phyloP scores from a whole-genome alignment of 768 basidiomycete species.

The Kwoniella pini region DNA sequence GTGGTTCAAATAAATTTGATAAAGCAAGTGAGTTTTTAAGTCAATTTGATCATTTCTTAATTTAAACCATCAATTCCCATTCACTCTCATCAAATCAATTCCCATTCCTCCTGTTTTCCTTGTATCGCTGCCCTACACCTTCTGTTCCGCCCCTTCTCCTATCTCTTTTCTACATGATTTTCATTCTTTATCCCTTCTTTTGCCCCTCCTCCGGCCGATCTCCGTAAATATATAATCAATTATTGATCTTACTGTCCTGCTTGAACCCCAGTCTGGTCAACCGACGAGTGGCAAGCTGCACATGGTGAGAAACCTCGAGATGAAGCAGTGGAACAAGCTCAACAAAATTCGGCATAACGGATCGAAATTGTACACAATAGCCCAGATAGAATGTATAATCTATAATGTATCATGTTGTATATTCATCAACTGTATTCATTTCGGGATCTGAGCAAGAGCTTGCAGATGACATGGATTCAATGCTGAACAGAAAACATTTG shows the following conservation, averaged over 20 bases:
- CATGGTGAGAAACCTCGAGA: constrained; percentile 69
- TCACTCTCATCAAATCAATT: too few relatives aligned
- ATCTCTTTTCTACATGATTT: not conserved
- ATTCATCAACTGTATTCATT: not conserved
- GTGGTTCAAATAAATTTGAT: constrained; percentile 48
- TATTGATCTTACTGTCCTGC: constrained; percentile 1
- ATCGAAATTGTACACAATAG: not conserved
- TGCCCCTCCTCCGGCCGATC: too few relatives aligned
- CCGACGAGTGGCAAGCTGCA: constrained; percentile 86
- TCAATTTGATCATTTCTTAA: not conserved
- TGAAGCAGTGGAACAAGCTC: constrained; percentile 48
- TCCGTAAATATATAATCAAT: not conserved
- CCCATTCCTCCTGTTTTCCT: too few relatives aligned
- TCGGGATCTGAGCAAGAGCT: too few relatives aligned
- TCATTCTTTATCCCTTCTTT: too few relatives aligned
- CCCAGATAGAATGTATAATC: not conserved
- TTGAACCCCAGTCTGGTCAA: constrained; percentile 76
- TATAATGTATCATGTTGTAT: constrained; percentile 20
- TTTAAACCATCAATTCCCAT: too few relatives aligned
- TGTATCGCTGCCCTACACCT: too few relatives aligned
- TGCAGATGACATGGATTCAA: too few relatives aligned
- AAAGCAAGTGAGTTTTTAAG: constrained; percentile 46
- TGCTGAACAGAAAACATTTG: constrained; percentile 4
- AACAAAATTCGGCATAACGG: not conserved
- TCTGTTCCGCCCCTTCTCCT: too few relatives aligned